phyloP scores from a whole-genome alignment of 768 basidiomycete species.

The Epithele typhae region DNA sequence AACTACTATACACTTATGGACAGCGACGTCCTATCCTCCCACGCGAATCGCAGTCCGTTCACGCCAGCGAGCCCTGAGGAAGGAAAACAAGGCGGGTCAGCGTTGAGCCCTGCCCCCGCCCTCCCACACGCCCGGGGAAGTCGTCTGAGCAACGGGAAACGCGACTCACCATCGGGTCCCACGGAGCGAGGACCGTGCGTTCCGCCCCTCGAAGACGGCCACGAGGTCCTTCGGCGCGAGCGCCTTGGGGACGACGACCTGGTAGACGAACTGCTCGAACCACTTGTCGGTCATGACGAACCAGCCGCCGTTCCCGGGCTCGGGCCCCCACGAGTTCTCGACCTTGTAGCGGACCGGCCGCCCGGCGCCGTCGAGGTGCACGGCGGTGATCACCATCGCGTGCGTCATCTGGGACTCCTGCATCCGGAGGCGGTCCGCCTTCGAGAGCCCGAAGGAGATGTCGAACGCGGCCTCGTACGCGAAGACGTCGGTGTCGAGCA shows the following conservation, averaged over 20 bases:
- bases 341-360: slow-evolving; percentile 90
- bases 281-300: slow-evolving; percentile 90
- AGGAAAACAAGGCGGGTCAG: too few species aligned
- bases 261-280: slow-evolving; percentile 95
- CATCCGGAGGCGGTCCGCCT: slow-evolving; percentile 79
- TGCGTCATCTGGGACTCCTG: slow-evolving; percentile 93
- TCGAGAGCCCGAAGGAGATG: slow-evolving; percentile 73
- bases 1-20: too few species aligned
- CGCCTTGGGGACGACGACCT: slow-evolving; percentile 82
- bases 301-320: slow-evolving; percentile 76
- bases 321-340: slow-evolving; percentile 92
- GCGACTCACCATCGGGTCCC: slow-evolving; percentile 87
- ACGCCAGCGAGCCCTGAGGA: too few species aligned
- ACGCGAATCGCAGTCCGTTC: too few species aligned
- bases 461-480: slow-evolving; percentile 87
- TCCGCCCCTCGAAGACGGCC: slow-evolving; percentile 72
- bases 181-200: slow-evolving; percentile 68
- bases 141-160: too few species aligned
- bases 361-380: slow-evolving; percentile 76
- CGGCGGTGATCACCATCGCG: slow-evolving; percentile 92
- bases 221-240: slow-evolving; percentile 80
- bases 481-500: slow-evolving; percentile 84
- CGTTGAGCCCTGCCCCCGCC: not conserved
- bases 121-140: not conserved
- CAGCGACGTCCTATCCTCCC: too few species aligned